These are phyloP conservation scores for Clausena lansium DNA, from an alignment of 345 rosid genomes.

Conservation along the genomic window DNA sequence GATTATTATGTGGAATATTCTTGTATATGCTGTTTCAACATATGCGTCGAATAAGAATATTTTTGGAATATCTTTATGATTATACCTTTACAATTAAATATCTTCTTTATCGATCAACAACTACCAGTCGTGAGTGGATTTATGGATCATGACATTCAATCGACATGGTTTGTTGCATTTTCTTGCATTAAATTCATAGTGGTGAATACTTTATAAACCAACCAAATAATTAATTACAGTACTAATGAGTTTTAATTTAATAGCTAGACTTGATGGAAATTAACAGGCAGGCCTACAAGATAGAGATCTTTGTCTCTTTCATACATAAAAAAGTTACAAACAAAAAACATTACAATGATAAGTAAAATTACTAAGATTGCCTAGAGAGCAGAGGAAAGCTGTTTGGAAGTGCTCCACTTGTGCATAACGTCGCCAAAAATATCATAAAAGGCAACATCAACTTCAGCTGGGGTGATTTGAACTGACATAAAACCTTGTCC, in stretches of 20 bases:
- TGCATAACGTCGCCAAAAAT: conserved; percentile 5
- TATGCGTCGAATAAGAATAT: background rate
- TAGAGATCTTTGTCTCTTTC: background rate
- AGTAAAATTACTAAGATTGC: background rate
- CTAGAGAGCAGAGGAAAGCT: background rate
- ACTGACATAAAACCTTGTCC: conserved; percentile 20
- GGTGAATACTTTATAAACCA: too few species aligned
- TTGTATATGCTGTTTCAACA: too few species aligned
- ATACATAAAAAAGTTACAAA: background rate
- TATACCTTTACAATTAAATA: background rate
- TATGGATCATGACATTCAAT: background rate
- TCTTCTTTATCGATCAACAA: background rate
- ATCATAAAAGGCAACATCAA: conserved; percentile 8
- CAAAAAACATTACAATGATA: background rate
- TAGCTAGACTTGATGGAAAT: background rate
- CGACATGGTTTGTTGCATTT: too few species aligned
- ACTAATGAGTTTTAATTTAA: too few species aligned
- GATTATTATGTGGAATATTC: background rate
- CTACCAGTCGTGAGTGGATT: background rate
- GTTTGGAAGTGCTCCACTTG: conserved; percentile 11
- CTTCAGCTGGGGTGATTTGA: background rate
- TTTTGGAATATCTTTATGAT: background rate
- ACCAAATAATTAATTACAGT: too few species aligned
- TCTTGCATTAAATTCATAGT: too few species aligned
- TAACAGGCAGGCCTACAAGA: background rate